Base-by-base conservation (phyloP, 2,329 filamentous ascomycete genomes). In the Sclerotinia spermophila region DNA sequence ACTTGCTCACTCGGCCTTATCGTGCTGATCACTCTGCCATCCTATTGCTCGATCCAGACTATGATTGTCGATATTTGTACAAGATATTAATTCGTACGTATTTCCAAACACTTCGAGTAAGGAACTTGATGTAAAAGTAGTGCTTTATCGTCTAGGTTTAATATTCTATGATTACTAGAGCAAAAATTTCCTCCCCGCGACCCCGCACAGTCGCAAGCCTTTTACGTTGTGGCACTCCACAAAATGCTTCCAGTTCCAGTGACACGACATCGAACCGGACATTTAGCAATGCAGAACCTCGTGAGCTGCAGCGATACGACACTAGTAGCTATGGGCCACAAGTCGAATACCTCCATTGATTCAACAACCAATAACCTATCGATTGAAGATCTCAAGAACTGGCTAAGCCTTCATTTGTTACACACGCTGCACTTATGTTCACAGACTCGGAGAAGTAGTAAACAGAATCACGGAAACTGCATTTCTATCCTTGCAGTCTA, bases 281-380 rank as follows among this genome's bases (percentile, higher is more conserved):
- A 5, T 72, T 72, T 42, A 45, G 53, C 13, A 70, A 70, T 27
- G 53, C 53, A 11, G 71, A 73, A 8, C 35, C 72, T 33, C 67
- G 62, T n/a, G 73, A 69, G 53, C 76, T 85, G 1, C 76, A 85
- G 1, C 79, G 83, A 45, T 78, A 82, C 10, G 83, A 85, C 72
- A 82, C 82, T 68, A n/a, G 48, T 53, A 53, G n/a, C n/a, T 53
- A 27, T 53, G 48, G 48, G 3, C 83, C 83, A 1, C 73, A 78
- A 2, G 76, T 85, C 5, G 84, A 85, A 73, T 83, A 85, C 72
- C 81, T 82, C 51, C 82, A 85, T 73, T 85, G 84, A 74, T 85
- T 81, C 75, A 83, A 83, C 70, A 80, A 81, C 40, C 81, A 83
- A 74, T 83, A 81, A 82, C 82, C 82, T 1, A 83, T 83, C 33